Base-by-base conservation (phyloP, 768 basidiomycete genomes). In the Mycena amicta region DNA sequence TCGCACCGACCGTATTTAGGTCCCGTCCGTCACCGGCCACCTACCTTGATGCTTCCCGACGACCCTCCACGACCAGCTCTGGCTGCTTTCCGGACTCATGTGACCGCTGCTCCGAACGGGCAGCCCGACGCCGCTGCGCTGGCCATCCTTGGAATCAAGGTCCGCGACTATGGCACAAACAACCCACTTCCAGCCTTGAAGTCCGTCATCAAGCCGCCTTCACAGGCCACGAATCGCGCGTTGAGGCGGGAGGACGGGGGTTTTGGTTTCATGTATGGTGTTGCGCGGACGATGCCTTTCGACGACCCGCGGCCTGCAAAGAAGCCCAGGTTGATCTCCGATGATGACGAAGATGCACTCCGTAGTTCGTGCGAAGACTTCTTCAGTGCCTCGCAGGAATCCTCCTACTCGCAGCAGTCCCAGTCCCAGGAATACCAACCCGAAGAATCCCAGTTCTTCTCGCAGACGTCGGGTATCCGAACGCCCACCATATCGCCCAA, bases 61-160 rank as follows among this genome's bases (percentile, higher is more conserved):
- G 23, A 52, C 22, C 37, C 39, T 50, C 13, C 50, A 53, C 16
- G 39, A 39, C 28, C 15, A 12, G n/a, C 37, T 22, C 52, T 43
- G 8, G 26, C 26, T 8, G n/a, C 22, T 15, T 29, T 3, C 25
- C 26, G 27, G 20, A 16, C 23, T n/a, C 22, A 18, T 22, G 39
- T 11, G 20, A 5, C 23, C 20, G 41, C 2, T 13, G 39, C 5
- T 26, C 41, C 41, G 8, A 18, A 39, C 23, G 55, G 70, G 52
- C 67, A 72, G 57, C 68, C 75, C 49, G 50, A 63, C 39, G 47
- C 62, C 30, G 61, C 65, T 25, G 49, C 56, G 18, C 65, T 76
- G 30, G 68, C 70, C 59, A 67, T 60, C 18, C 56, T 72, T 12
- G 77, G 81, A 3, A 74, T 80, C 55, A 80, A 77, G 75, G 77